These are phyloP conservation scores for Umbelopsis sp. DNA, from an alignment of 192 early-diverging fungal species.

Conservation along the genomic window DNA sequence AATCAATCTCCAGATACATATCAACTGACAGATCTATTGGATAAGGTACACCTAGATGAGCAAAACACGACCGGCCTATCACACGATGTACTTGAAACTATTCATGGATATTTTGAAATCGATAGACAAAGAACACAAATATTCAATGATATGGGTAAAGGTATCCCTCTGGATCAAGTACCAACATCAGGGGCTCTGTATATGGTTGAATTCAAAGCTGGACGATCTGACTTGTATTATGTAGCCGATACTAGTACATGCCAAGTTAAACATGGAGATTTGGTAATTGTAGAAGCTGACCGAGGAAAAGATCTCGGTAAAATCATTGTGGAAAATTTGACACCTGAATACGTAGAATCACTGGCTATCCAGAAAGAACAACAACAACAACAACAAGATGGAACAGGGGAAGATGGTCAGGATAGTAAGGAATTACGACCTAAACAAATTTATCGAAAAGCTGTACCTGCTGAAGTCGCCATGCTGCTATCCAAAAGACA, in stretches of 20 bases:
- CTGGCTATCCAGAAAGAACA: constrained; percentile 36
- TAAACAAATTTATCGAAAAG: constrained; percentile 87
- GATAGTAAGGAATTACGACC: constrained; percentile 44
- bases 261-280: constrained; percentile 63
- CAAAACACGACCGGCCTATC: background rate
- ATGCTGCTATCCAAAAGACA: constrained; percentile 79
- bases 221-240: constrained; percentile 82
- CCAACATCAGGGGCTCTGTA: constrained; percentile 63
- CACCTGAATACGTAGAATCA: constrained; percentile 49
- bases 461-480: constrained; percentile 79
- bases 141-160: constrained; percentile 43
- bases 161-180: constrained; percentile 47
- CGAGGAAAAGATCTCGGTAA: constrained; percentile 89
- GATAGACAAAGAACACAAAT: constrained; percentile 29
- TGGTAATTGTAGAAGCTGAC: constrained; percentile 90
- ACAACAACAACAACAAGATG: constrained; percentile 35
- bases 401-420: constrained; percentile 7
- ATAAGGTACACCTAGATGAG: background rate
- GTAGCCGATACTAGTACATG: constrained; percentile 51
- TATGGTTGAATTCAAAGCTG: constrained; percentile 87
- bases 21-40: background rate
- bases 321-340: constrained; percentile 69
- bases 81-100: constrained; percentile 18
- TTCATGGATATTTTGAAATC: constrained; percentile 42
- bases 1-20: constrained; percentile 28